Base-by-base conservation (phyloP, 2,329 filamentous ascomycete species). In the Trichoderma harzianum region DNA sequence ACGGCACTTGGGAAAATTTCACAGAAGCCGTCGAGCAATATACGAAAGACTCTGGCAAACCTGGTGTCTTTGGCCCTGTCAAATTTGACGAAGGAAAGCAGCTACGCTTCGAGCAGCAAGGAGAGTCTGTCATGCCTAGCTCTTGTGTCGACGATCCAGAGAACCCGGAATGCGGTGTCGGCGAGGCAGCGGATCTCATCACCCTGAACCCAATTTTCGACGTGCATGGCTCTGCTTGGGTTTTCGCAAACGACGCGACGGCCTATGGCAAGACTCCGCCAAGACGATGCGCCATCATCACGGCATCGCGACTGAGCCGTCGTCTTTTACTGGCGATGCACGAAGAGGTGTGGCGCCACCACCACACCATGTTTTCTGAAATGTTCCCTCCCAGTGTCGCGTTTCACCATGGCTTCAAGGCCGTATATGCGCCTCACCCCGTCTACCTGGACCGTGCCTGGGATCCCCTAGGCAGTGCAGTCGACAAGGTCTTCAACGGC, bases 191-290 rank as follows among this genome's bases (percentile, higher is more conserved):
- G 5, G 92, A 94, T 77, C 85, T 94, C 66, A 93, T 95, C 78
- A 92, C 91, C 0, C 87, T 94, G 76, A 93, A 93, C 78, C 92
- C 92, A 0, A 86, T 94, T 53, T 94, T 94, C 77, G 91, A 94
- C 76, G 87, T 91, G 0, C 86, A 90, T 10, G 83, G 87, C 68
- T 93, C 91, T 4, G 90, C 90, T 67, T 94, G 92, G 92, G 88
- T 93, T 53, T 90, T 94, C 71, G 85, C 88, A 5, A 85, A 90
- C 73, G 91, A 93, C 74, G 86, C 92, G 18, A 93, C 91, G 0
- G 92, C 91, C 62, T 93, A 93, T 81, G 83, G 84, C 11, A 90
- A 91, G 5, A 65, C 57, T 3, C 53, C 81, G n/a, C 91, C 92
- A 0, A 90, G 92, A 21, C 88, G 92, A 53, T 89, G 88, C 51